Evolutionary conservation across 1,284 basidiomycete genomes (phyloP).

Genomic region (Cutaneotrichosporon cavernicola): DNA sequence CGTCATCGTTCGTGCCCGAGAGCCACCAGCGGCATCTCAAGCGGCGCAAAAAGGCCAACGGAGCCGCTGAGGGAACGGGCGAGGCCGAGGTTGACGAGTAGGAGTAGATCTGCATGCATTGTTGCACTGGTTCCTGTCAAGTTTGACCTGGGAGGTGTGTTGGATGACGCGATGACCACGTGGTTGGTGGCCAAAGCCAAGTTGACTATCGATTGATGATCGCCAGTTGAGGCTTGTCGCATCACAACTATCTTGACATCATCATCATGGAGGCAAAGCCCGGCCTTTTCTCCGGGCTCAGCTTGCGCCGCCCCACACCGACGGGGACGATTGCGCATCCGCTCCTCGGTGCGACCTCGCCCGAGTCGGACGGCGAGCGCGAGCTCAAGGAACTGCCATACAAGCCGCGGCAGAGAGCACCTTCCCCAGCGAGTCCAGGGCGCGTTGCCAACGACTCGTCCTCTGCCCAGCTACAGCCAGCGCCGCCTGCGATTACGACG

Average conservation of each 20-base stretch:
- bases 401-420: conserved; percentile 20
- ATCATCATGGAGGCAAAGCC: conserved; percentile 22
- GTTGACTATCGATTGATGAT: neutral
- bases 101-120: conserved; percentile 9
- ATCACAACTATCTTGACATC: conserved; percentile 4
- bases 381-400: conserved; percentile 16
- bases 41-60: conserved; percentile 26
- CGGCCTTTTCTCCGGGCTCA: conserved; percentile 43
- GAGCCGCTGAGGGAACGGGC: neutral
- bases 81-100: neutral
- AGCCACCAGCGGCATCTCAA: conserved; percentile 36
- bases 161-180: conserved; percentile 5
- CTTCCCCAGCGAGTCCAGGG: neutral
- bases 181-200: conserved; percentile 7
- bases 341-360: conserved; percentile 35
- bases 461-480: neutral
- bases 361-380: conserved; percentile 7
- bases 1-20: conserved; percentile 34
- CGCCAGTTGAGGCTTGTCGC: neutral
- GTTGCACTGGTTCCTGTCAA: neutral
- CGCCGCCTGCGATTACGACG: conserved; percentile 6
- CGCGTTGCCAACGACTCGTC: conserved; percentile 4
- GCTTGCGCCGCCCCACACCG: conserved; percentile 30
- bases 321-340: conserved; percentile 43
- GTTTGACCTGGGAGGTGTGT: neutral